These are phyloP conservation scores for Trametes hirsuta DNA, from an alignment of 1,284 basidiomycete species.

Conservation along the genomic window DNA sequence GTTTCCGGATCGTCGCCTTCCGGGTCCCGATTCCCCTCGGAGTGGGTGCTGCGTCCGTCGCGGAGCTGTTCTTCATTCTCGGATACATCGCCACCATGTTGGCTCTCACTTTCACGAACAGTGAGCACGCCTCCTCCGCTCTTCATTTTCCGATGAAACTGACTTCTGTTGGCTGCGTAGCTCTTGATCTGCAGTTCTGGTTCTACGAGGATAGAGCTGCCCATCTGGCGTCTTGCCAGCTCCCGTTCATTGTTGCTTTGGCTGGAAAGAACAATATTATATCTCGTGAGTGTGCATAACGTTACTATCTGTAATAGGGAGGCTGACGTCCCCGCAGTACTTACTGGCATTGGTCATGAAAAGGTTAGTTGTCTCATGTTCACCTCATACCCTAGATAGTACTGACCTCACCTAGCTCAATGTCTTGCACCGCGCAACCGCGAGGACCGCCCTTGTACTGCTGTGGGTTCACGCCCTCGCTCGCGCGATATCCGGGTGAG, in stretches of 20 bases:
- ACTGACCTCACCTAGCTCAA: constrained; percentile 31
- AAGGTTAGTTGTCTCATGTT: constrained; percentile 32
- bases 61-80: constrained; percentile 47
- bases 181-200: constrained; percentile 29
- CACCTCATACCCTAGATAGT: not conserved
- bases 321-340: constrained; percentile 30
- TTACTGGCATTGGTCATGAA: constrained; percentile 50
- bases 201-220: constrained; percentile 44
- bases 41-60: constrained; percentile 38
- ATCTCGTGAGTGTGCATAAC: constrained; percentile 37
- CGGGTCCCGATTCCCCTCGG: constrained; percentile 46
- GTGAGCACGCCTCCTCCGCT: constrained; percentile 35
- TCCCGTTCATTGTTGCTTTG: constrained; percentile 48
- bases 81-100: constrained; percentile 47
- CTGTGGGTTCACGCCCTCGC: constrained; percentile 40
- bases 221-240: constrained; percentile 44
- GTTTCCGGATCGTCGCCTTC: constrained; percentile 47
- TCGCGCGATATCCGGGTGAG: constrained; percentile 31
- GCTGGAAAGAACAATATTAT: constrained; percentile 53
- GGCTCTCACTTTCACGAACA: constrained; percentile 45
- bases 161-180: constrained; percentile 17
- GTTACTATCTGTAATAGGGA: not conserved
- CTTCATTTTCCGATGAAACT: not conserved
- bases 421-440: constrained; percentile 40
- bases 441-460: constrained; percentile 38